Conservation (phyloP, 2,329 filamentous ascomycete genomes). For the Arthrobotrys musiformis region DNA sequence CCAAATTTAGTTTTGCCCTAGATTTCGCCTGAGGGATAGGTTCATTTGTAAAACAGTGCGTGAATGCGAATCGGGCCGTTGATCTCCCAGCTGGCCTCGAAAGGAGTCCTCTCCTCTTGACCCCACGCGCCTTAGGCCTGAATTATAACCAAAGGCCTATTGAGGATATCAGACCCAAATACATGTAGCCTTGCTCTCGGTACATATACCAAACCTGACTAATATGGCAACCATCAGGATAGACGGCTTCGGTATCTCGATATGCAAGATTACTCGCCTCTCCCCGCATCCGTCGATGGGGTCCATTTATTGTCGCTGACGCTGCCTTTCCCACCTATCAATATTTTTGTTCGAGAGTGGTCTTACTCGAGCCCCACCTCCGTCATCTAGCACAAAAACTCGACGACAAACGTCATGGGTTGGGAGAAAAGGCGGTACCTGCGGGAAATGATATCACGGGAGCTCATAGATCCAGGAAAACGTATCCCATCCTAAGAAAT, state of each 20-base stretch:
- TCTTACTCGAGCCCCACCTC: constrained; percentile 42
- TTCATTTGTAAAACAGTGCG: background rate
- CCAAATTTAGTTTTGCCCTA: background rate
- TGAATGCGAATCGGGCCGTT: background rate
- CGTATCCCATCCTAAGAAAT: background rate
- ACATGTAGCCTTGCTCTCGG: constrained; percentile 2
- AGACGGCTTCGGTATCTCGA: constrained; percentile 19
- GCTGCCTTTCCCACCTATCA: background rate
- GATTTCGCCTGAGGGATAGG: background rate
- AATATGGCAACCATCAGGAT: background rate
- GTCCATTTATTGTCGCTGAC: background rate
- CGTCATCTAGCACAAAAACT: constrained; percentile 18
- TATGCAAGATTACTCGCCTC: constrained; percentile 47
- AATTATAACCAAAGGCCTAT: no score
- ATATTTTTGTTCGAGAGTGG: constrained; percentile 23
- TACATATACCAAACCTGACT: constrained; percentile 6
- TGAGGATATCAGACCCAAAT: no score
- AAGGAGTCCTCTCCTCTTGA: no score
- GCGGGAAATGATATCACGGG: constrained; percentile 52
- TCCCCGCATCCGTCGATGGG: constrained; percentile 46
- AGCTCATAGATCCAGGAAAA: constrained; percentile 32
- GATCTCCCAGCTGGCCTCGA: constrained; percentile 27
- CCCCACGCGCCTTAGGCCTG: no score
- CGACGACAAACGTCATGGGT: constrained; percentile 54
- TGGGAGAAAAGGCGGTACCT: constrained; percentile 1